phyloP scores from a whole-genome alignment of 2,329 filamentous ascomycete genomes.

The Aureobasidium zeae region DNA sequence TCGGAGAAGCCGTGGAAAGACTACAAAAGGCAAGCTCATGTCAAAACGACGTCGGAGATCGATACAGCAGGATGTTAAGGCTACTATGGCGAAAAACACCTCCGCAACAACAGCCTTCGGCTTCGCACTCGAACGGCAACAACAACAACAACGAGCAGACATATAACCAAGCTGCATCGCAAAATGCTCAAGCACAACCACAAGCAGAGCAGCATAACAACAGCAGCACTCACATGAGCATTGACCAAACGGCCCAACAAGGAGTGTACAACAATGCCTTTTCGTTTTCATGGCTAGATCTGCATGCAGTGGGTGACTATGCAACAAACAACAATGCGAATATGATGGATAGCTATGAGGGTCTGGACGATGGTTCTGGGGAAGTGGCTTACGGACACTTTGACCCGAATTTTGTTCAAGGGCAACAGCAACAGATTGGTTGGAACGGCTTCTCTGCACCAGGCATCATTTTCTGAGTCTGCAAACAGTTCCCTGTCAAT shows the following conservation, averaged over 20 bases:
- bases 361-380: constrained; percentile 23
- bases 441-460: constrained; percentile 23
- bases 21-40: constrained; percentile 50
- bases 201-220: constrained; percentile 28
- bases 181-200: constrained; percentile 13
- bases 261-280: constrained; percentile 37
- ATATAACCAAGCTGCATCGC: constrained; percentile 1
- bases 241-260: constrained; percentile 22
- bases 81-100: constrained; percentile 47
- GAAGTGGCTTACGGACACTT: constrained; percentile 24
- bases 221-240: constrained; percentile 25
- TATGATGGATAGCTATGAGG: constrained; percentile 24
- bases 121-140: constrained; percentile 11
- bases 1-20: constrained; percentile 50
- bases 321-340: constrained; percentile 28
- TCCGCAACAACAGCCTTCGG: constrained; percentile 13
- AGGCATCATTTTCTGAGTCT: constrained; percentile 23
- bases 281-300: constrained; percentile 54
- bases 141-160: constrained; percentile 17
- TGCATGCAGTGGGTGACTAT: constrained; percentile 52
- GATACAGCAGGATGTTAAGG: constrained; percentile 52
- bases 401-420: constrained; percentile 23
- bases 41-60: constrained; percentile 50
- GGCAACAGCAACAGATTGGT: constrained; percentile 19
- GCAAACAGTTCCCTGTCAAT: background rate